Evolutionary conservation across 2,329 filamentous ascomycete species (phyloP).

Genomic region (Neofusicoccum parvum): DNA sequence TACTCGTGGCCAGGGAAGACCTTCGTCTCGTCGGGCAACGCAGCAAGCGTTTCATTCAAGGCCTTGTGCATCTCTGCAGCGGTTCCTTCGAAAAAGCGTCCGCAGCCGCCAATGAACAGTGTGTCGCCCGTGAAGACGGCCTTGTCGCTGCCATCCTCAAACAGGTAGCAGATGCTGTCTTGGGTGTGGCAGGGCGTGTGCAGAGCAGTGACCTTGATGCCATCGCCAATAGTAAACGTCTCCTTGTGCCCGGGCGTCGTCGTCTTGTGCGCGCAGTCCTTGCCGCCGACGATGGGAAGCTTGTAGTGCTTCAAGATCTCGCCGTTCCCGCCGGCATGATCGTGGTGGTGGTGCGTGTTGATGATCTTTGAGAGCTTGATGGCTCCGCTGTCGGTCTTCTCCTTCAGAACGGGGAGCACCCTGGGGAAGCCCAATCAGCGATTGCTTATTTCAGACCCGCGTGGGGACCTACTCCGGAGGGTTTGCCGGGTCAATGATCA

Average conservation of each 20-base stretch:
- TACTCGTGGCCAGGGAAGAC: conserved; percentile 98
- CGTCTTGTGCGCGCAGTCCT: conserved; percentile 79
- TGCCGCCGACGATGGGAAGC: conserved; percentile 82
- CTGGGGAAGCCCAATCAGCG: conserved; percentile 38
- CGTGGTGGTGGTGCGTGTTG: conserved; percentile 96
- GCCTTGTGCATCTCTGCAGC: conserved; percentile 86
- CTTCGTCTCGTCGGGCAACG: conserved; percentile 84
- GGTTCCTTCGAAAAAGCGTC: conserved; percentile 92
- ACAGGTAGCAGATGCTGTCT: conserved; percentile 94
- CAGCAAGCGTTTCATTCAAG: conserved; percentile 79
- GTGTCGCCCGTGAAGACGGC: conserved; percentile 97
- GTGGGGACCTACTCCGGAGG: conserved; percentile 66
- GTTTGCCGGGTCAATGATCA: conserved; percentile 78
- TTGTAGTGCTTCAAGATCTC: conserved; percentile 70
- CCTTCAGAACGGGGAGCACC: conserved; percentile 67
- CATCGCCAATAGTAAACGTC: conserved; percentile 76
- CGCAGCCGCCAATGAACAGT: conserved; percentile 92
- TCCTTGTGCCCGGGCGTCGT: conserved; percentile 74
- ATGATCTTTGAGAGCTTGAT: conserved; percentile 88
- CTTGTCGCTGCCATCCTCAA: conserved; percentile 73
- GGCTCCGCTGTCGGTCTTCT: conserved; percentile 68
- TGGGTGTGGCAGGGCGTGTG: conserved; percentile 98
- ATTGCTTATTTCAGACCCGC: neutral
- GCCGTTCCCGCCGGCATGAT: conserved; percentile 90
- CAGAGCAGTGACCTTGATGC: conserved; percentile 80